Evolutionary conservation across 352 stramenopile genomes (phyloP), one percentile per base, ranked within the genome.

Genomic region (Globisporangium rhizosaccharum): DNA sequence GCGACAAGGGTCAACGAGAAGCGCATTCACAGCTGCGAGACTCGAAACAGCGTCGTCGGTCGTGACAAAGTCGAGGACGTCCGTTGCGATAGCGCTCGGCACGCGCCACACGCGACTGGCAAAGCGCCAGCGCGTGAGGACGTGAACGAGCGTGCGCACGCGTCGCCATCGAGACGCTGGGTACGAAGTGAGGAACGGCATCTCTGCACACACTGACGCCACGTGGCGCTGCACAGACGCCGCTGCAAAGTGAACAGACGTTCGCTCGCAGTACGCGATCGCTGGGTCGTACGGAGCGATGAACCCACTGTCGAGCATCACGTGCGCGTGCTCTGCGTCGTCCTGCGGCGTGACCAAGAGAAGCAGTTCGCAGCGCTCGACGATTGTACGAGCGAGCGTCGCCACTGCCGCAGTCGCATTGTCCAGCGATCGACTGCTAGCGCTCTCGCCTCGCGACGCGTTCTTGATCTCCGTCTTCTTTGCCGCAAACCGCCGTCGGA

Each of bases 1-100:
- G 2, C 76, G 72, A 53, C 78, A 86, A 6, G 74, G 76, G 47
- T 87, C 76, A 20, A 88, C 51, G 0, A 88, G 61, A 1, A 81
- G 54, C 14, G 33, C 20, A 48, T 61, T 56, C 14, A 84, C 64
- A 0, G 68, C 55, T 17, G 10, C 42, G 1, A 20, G 47, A 9
- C 61, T 70, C 9, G 70, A 71, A 2, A 85, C 56, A 0, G 36
- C 5, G 46, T 80, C 71, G 23, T 77, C 53, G 0, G 71, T 70
- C 0, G 63, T 66, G 28, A 82, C 54, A 28, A 67, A 85, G 1
- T 67, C 59, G 15, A 85, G 28, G 5, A 69, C 25, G 48, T 78
- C 68, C 3, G 63, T 56, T 1, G 62, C 74, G 12, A 67, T 42
- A 14, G 49, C 53, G n/a, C 48, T 48, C 15, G 36, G 58, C 33